Base-by-base conservation (phyloP, 345 rosid genomes). In the Mercurialis annua region DNA sequence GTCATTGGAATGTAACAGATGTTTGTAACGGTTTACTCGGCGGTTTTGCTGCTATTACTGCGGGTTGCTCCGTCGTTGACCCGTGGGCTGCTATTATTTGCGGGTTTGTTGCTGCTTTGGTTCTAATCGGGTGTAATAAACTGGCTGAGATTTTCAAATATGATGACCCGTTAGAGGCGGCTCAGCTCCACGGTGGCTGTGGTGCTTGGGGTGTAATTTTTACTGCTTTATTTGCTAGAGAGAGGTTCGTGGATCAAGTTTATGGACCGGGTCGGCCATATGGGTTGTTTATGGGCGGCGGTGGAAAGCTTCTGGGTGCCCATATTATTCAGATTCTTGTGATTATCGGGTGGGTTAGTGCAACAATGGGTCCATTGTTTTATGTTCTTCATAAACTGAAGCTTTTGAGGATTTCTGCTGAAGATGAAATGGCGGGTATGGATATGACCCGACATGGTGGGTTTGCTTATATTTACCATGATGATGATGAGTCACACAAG, bases 11-110 rank as follows among this genome's bases (percentile, higher is more conserved):
- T 51, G 97, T 88, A 30, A 86, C 89, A 0, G 97, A 92, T 56
- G 97, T 92, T 14, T 92, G 98, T 60, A 92, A 92, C 43, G 98
- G 98, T 7, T 68, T 92, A 58, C 91, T 90, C 0, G 97, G 97
- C 0, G 97, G 98, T 26, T 92, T 92, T 62, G 98, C 96, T 0
- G 97, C 97, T 0, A 92, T 92, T 20, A 90, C 98, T 0, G 69
- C 86, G 0, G 92, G 98, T 1, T 92, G 98, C 78, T 86, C 97
- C 0, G 97, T 92, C 5, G 96, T 90, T 9, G 92, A 92, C 34
- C 98, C 98, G 0, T 92, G 98, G 98, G 97, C 95, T 0, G 97
- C 98, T 0, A 78, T 92, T 3, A 71, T 92, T 0, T 92, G 98
- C 15, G 98, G 98, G n/a, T 90, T 92, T 36, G 72, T 86, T 0